Evolutionary conservation across 768 basidiomycete genomes (phyloP).

Genomic region (Rhizopogon sp.): DNA sequence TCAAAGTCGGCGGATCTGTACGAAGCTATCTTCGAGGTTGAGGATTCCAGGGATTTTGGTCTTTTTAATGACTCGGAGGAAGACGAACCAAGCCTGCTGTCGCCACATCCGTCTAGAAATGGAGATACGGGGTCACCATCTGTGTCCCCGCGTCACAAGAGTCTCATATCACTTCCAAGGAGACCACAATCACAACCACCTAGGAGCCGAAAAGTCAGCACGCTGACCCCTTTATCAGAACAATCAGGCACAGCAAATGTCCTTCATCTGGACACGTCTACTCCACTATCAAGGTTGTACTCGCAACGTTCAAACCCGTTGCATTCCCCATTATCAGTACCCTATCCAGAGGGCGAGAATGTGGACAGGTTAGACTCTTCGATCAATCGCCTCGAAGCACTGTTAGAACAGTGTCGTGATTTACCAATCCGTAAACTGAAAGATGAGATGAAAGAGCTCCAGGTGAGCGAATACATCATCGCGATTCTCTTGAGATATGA

Average conservation of each 20-base stretch:
- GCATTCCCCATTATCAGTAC: neutral
- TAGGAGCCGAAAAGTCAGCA: constrained; percentile 22
- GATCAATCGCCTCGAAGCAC: constrained; percentile 49
- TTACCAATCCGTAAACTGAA: constrained; percentile 63
- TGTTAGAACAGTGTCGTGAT: constrained; percentile 59
- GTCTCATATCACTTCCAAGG: constrained; percentile 5
- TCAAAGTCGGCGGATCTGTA: constrained; percentile 61
- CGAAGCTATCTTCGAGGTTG: constrained; percentile 77
- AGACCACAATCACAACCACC: constrained; percentile 5
- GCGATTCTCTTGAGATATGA: neutral
- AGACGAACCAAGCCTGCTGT: constrained; percentile 22
- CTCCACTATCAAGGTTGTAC: constrained; percentile 24
- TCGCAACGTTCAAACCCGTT: constrained; percentile 5
- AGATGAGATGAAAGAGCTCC: constrained; percentile 81
- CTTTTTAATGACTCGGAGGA: constrained; percentile 49
- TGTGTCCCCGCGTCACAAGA: constrained; percentile 1
- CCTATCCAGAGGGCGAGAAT: constrained; percentile 14
- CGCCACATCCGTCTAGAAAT: constrained; percentile 8
- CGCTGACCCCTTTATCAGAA: constrained; percentile 21
- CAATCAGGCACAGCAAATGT: constrained; percentile 24
- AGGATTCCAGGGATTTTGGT: constrained; percentile 41
- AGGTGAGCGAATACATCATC: constrained; percentile 37
- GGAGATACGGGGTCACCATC: constrained; percentile 9
- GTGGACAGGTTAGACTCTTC: constrained; percentile 38
- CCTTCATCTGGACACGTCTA: constrained; percentile 23